phyloP scores from a whole-genome alignment of 495 filamentous ascomycete genomes.

The Aspergillus homomorphus region DNA sequence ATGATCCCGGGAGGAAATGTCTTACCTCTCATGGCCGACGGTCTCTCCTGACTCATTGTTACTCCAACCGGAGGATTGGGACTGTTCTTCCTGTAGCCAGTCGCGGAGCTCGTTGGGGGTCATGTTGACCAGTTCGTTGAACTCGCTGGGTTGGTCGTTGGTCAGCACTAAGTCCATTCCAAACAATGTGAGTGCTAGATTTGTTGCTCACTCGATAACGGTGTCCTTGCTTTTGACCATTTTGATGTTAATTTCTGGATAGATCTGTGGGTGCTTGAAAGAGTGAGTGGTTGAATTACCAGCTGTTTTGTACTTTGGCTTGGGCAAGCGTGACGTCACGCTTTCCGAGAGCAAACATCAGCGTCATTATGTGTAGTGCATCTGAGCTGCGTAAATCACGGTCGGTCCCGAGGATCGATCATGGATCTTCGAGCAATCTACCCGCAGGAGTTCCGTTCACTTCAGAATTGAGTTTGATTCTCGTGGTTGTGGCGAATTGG shows the following conservation, averaged over 20 bases:
- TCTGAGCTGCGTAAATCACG: background rate
- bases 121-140: constrained; percentile 71
- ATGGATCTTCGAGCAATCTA: too few relatives aligned
- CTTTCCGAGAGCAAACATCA: background rate
- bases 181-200: background rate
- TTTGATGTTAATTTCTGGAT: constrained; percentile 14
- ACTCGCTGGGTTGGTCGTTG: constrained; percentile 47
- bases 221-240: constrained; percentile 60
- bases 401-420: too few relatives aligned
- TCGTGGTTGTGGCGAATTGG: background rate
- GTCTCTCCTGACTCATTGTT: constrained; percentile 62
- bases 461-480: background rate
- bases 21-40: constrained; percentile 60
- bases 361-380: background rate
- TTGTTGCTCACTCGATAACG: constrained; percentile 48
- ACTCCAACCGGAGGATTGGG: constrained; percentile 54
- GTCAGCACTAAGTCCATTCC: constrained; percentile 12
- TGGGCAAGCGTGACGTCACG: background rate
- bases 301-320: background rate
- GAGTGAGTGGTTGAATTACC: background rate
- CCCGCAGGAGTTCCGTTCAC: background rate
- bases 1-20: background rate
- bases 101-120: constrained; percentile 54
- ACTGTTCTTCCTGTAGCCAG: constrained; percentile 57
- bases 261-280: background rate